These are phyloP conservation scores for Deinandra increscens DNA, from an alignment of 129 eudicot genomes.

Conservation along the genomic window DNA sequence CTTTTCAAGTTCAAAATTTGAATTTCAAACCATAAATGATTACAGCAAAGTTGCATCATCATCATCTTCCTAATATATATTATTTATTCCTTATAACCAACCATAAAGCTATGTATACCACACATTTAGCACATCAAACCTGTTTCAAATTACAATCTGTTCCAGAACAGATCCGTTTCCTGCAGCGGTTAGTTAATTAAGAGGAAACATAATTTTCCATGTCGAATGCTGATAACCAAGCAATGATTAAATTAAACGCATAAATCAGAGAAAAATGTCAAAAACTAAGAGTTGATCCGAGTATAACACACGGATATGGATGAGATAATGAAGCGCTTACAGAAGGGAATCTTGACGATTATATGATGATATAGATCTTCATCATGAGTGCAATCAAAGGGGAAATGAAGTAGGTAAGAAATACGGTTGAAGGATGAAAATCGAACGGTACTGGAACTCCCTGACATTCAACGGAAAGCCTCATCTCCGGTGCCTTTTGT, in stretches of 20 bases:
- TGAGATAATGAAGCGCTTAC: no score
- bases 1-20: background rate
- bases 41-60: background rate
- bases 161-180: background rate
- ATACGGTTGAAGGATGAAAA: background rate
- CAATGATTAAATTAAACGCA: background rate
- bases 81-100: background rate
- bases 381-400: background rate
- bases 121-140: background rate
- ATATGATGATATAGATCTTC: background rate
- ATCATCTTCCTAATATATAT: background rate
- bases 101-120: background rate
- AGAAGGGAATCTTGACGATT: no score
- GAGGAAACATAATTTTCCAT: background rate
- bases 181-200: background rate
- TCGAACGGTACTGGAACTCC: background rate
- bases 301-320: background rate
- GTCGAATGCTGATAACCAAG: background rate
- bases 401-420: background rate
- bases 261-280: no score
- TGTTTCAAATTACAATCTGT: background rate
- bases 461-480: no score
- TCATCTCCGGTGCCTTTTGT: no score
- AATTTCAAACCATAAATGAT: constrained; percentile 2
- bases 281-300: background rate